Conservation (phyloP, 176 grass and related monocot genomes). For the Pontederia crassipes region DNA sequence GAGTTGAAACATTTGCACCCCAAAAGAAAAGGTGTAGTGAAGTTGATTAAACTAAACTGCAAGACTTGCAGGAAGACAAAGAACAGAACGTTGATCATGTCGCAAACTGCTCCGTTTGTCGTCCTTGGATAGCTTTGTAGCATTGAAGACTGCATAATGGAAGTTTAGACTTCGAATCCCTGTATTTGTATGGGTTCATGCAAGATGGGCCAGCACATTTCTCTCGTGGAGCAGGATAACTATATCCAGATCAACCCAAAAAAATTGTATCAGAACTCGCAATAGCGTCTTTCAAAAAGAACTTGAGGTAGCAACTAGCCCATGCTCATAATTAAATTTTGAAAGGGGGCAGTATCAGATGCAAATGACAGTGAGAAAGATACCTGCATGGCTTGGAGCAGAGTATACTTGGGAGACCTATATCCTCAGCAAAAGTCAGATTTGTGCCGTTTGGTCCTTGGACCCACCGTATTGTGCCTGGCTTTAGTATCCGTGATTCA, state of each 20-base stretch:
- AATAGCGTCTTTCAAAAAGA: neutral
- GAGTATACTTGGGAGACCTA: constrained; percentile 83
- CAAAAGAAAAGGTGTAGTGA: too few relatives aligned
- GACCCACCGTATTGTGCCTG: constrained; percentile 50
- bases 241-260: neutral
- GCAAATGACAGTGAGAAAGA: neutral
- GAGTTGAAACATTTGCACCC: too few relatives aligned
- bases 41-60: too few relatives aligned
- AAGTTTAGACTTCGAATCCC: constrained; percentile 67
- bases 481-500: constrained; percentile 27
- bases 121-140: constrained; percentile 38
- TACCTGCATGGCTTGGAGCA: constrained; percentile 62
- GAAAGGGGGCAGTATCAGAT: neutral
- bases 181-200: constrained; percentile 42
- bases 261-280: neutral
- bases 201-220: constrained; percentile 55
- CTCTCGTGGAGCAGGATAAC: constrained; percentile 64
- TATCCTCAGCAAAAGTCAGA: constrained; percentile 60
- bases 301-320: neutral
- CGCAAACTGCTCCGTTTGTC: neutral
- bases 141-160: constrained; percentile 73
- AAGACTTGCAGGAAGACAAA: neutral
- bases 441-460: constrained; percentile 53
- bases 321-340: neutral
- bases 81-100: neutral